Base-by-base conservation (phyloP, 73 alveolate genomes). In the Paramecium octaurelia region DNA sequence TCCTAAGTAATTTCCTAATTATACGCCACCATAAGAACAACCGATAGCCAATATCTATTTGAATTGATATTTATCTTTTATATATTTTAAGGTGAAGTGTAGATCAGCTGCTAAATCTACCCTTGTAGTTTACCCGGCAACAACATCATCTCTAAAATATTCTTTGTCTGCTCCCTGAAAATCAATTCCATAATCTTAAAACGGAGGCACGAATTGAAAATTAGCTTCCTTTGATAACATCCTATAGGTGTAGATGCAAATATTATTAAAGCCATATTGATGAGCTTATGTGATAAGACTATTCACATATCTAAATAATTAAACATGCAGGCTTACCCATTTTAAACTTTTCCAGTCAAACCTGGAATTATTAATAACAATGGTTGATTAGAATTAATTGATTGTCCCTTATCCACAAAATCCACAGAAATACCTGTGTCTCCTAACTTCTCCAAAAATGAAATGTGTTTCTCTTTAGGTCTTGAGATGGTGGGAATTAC, bases 21-120 rank as follows among this genome's bases (percentile, higher is more conserved):
- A 46, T 1, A 20, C 43, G 3, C 91, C 91, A 9, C 91, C 91
- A 80, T 80, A 80, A 8, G 91, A 80, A 23, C 91, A 80, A 31
- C 91, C 91, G 6, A 80, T 43, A 9, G 57, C 91, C 21, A 44
- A 40, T 16, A 80, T 46, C 48, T 80, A 20, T 18, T 80, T 80
- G 16, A 44, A 48, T 12, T 80, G 3, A 16, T 80, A 80, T 80
- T 80, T 80, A 6, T 80, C 10, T 43, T 80, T 80, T 20, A 80
- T 12, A 48, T 80, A 46, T 44, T 42, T 40, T 20, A 80, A 23
- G 1, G 77, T 44, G 16, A 20, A 44, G 31, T 80, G 91, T 23
- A 80, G n/a, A 80, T 80, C 91, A 11, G 91, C 91, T 23, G 91
- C 38, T 23, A 80, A 48, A 46, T 80, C 91, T 6, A 80, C 50